Base-by-base conservation (phyloP, 805 yeast genomes). In the Wickerhamiella qilinensis region DNA sequence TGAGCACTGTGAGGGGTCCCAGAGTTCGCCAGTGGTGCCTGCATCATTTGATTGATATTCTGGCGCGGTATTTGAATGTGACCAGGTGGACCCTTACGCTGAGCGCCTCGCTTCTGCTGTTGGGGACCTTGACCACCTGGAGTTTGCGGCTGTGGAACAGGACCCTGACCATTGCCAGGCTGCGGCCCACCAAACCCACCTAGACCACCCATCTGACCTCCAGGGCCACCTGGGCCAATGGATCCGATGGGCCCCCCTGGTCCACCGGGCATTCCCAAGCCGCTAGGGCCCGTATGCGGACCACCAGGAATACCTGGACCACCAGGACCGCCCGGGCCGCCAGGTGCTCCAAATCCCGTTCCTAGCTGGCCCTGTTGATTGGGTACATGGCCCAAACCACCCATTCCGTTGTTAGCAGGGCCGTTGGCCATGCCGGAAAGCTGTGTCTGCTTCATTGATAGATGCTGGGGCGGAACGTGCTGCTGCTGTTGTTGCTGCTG, bases 11-110 rank as follows among this genome's bases (percentile, higher is more conserved):
- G 31, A 8, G 31, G 17, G 31, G 17, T 28, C 7, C 31, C 31
- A 6, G 33, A 17, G 20, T 6, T 6, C 12, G 19, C 12, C 6
- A 7, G 20, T 4, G n/a, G n/a, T 9, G 33, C 20, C 33, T 16
- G 15, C 20, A 4, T 5, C 33, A 30, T 30, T 4, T 14, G 20
- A 8, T 7, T 9, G 19, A 16, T 9, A 18, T 21, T 17, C 11
- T 15, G 36, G 37, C 35, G 35, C 18, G 42, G 42, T 5, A 39
- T 36, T 19, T 36, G 42, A 28, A 39, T 39, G 14, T 33, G 38
- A 2, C 42, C 42, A 1, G 42, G 42, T 20, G 40, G 40, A 11
- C 33, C 33, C 20, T 33, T 32, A 12, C 40, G 30, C 12, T 19
- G 33, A 14, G 28, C 20, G 21, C 29, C 19, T 4, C 36, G 40